Percentiles rank a stretch among this genome's conserved stretches.
Conservation (phyloP, 2,329 filamentous ascomycete genomes). For the Ascochyta clinopodiicola region DNA sequence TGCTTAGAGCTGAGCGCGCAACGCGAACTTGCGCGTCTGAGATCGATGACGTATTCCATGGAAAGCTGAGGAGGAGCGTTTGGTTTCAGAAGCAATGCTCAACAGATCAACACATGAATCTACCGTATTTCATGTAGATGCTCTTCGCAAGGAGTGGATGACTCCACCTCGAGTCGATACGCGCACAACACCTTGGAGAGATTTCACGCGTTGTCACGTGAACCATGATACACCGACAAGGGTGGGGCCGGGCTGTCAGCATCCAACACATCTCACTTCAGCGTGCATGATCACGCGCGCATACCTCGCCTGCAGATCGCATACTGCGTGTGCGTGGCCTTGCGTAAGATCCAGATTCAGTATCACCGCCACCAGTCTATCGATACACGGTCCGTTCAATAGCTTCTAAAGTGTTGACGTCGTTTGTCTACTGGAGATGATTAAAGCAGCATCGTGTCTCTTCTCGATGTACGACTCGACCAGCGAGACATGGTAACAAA, state of each 20-base stretch:
- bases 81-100: too few species aligned
- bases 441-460: background rate
- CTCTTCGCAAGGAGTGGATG: background rate
- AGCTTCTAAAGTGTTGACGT: background rate
- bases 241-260: slow-evolving; percentile 4
- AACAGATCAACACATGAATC: background rate
- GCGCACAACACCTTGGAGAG: background rate
- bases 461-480: background rate
- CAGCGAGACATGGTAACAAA: background rate
- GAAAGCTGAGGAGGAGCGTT: background rate
- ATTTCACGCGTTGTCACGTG: slow-evolving; percentile 9
- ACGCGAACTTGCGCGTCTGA: background rate
- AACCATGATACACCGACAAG: background rate
- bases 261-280: background rate
- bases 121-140: background rate
- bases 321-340: background rate
- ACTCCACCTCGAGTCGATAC: background rate
- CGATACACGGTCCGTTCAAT: background rate
- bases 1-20: slow-evolving; percentile 5
- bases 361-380: background rate
- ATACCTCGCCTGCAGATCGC: slow-evolving; percentile 1
- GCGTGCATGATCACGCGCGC: slow-evolving; percentile 8
- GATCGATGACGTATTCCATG: slow-evolving; percentile 11
- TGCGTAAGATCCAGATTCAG: background rate
- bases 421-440: background rate